Conservation (phyloP, 2,329 filamentous ascomycete species). For the Calonectria pauciramosa region DNA sequence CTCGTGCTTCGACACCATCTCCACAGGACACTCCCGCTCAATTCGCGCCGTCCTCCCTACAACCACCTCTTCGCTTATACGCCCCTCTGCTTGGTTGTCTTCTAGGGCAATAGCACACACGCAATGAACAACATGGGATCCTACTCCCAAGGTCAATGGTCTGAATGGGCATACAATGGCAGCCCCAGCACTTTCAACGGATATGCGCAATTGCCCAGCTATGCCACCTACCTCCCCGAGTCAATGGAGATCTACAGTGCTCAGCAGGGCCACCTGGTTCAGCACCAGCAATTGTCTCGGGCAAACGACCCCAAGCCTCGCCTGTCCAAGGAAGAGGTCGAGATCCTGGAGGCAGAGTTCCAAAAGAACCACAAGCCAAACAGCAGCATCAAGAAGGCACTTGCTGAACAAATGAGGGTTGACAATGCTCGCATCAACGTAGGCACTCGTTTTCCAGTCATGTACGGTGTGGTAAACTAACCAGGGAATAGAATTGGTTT, state of each 20-base stretch:
- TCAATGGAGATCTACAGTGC: conserved; percentile 55
- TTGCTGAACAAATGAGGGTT: conserved; percentile 73
- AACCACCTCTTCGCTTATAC: neutral
- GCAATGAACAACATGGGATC: conserved; percentile 50
- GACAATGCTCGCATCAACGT: conserved; percentile 76
- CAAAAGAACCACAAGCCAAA: conserved; percentile 75
- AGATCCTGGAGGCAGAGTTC: conserved; percentile 72
- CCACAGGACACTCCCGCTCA: neutral
- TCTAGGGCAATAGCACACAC: conserved; percentile 25
- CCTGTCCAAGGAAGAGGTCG: conserved; percentile 71
- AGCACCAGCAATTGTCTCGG: conserved; percentile 56
- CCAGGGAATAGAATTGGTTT: conserved; percentile 73
- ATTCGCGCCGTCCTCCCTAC: neutral
- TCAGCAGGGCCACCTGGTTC: conserved; percentile 54
- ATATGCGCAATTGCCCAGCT: conserved; percentile 51
- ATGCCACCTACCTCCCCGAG: conserved; percentile 54
- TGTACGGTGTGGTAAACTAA: conserved; percentile 44
- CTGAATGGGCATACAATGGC: conserved; percentile 51
- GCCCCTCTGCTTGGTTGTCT: conserved; percentile 13
- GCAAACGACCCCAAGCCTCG: conserved; percentile 65
- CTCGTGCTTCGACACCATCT: conserved; percentile 22
- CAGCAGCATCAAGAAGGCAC: conserved; percentile 71
- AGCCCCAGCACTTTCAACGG: conserved; percentile 47
- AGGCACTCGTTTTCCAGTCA: conserved; percentile 39
- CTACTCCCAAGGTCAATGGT: conserved; percentile 53